Evolutionary conservation across 495 filamentous ascomycete genomes (phyloP).

Genomic region (Talaromyces adpressus): DNA sequence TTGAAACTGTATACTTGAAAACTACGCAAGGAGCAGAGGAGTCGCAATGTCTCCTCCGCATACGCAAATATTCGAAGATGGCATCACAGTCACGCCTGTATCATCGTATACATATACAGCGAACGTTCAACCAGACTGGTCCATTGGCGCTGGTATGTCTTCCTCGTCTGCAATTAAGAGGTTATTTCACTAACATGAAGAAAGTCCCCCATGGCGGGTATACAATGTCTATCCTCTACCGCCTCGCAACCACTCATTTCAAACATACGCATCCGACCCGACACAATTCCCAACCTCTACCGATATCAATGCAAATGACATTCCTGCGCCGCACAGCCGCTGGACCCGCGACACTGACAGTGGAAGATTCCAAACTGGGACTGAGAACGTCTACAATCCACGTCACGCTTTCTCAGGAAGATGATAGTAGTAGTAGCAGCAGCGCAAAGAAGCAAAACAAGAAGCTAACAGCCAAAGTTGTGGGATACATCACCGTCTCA

Average conservation of each 20-base stretch:
- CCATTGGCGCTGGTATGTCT: conserved; percentile 49
- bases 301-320: conserved; percentile 55
- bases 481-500: conserved; percentile 63
- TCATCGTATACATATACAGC: conserved; percentile 50
- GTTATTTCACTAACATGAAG: not conserved
- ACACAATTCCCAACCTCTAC: conserved; percentile 55
- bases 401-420: conserved; percentile 50
- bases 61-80: conserved; percentile 35
- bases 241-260: conserved; percentile 57
- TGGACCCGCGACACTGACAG: conserved; percentile 54
- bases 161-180: not conserved
- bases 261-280: conserved; percentile 50
- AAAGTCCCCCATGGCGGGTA: conserved; percentile 82
- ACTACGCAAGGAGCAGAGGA: not conserved
- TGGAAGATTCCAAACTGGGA: conserved; percentile 70
- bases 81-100: conserved; percentile 37
- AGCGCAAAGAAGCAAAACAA: conserved; percentile 1
- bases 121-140: conserved; percentile 47
- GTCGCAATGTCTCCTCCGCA: conserved; percentile 8
- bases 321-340: conserved; percentile 63
- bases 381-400: conserved; percentile 63
- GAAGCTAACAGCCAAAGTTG: conserved; percentile 48
- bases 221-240: conserved; percentile 57
- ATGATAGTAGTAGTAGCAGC: conserved; percentile 18
- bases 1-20: not conserved